Evolutionary conservation across 2,329 filamentous ascomycete genomes (phyloP), one percentile per base, ranked within the genome.

Genomic region (Dactylellina leptospora): DNA sequence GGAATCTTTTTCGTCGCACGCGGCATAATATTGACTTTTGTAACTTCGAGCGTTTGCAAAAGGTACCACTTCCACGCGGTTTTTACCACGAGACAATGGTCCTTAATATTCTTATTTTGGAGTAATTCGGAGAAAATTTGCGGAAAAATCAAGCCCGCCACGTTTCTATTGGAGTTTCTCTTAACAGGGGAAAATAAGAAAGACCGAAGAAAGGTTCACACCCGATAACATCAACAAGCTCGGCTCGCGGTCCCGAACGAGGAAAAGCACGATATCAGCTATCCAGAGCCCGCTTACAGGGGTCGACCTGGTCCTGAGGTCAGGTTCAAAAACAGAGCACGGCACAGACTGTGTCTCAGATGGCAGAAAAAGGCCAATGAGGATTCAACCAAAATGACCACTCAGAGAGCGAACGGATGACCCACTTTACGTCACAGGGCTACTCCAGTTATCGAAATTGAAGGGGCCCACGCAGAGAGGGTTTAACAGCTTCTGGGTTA

Each of bases 121-220:
- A 33, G 62, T 48, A 27, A 72, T 50, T 72, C 68, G 68, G 68
- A 72, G 68, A 72, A 72, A 72, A 72, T 72, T 72, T 72, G 68
- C 68, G 68, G 68, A 72, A 72, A 72, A 72, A 72, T 72, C 68
- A 72, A 60, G 68, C 59, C 68, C 68, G 68, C 68, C 68, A 72
- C 68, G 68, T 72, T 72, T 64, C 68, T 54, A 72, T 64, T 72
- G 51, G 59, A 48, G 44, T 70, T 40, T 40, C 60, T 64, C 68
- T 63, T 63, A 56, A 59, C 66, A 51, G 59, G 66, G 66, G 50
- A 59, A 51, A 63, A 71, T 63, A 63, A 66, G 53, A 58, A 53
- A n/a, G 50, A 47, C 20, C 42, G 45, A 40, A 59, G 54, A 60
- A 56, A 58, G 59, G 38, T 64, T 72, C 68, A 40, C 68, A 58